Percentiles rank a stretch among this genome's conserved stretches.
These are phyloP conservation scores for Aeminium ludgeri DNA, from an alignment of 495 filamentous ascomycete genomes.

Conservation along the genomic window DNA sequence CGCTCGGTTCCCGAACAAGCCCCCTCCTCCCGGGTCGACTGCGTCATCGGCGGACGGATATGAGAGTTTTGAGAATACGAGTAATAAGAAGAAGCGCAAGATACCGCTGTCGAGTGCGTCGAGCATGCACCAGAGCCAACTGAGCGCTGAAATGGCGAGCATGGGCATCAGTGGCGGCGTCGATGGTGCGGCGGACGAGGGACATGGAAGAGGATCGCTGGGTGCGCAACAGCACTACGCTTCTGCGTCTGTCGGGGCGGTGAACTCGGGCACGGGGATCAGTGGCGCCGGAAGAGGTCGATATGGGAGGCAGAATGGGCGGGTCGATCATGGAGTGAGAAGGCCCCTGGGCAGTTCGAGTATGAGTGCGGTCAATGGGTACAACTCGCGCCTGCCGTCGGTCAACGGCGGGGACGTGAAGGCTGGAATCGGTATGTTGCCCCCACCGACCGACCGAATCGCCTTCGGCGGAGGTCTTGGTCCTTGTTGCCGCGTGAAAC, in stretches of 20 bases:
- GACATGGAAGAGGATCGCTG: slow-evolving; percentile 12
- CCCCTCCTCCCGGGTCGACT: slow-evolving; percentile 23
- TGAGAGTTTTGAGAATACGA: slow-evolving; percentile 94
- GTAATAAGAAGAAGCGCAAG: slow-evolving; percentile 99
- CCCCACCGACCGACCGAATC: neutral
- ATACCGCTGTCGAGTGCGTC: slow-evolving; percentile 72
- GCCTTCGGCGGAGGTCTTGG: neutral
- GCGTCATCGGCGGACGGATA: slow-evolving; percentile 57
- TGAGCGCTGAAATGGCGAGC: slow-evolving; percentile 45
- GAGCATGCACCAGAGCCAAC: slow-evolving; percentile 41
- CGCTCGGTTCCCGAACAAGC: slow-evolving; percentile 1
- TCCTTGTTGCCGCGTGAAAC: too few relatives aligned
- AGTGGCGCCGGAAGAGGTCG: slow-evolving; percentile 68
- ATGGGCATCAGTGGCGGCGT: slow-evolving; percentile 36
- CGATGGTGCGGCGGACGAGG: slow-evolving; percentile 1
- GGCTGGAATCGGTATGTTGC: slow-evolving; percentile 5
- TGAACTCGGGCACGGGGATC: slow-evolving; percentile 36
- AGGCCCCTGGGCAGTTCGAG: slow-evolving; percentile 39
- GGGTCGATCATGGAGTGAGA: slow-evolving; percentile 34
- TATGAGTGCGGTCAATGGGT: slow-evolving; percentile 2
- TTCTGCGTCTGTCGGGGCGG: slow-evolving; percentile 28
- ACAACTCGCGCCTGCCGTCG: neutral
- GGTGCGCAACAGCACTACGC: slow-evolving; percentile 38
- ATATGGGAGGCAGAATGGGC: slow-evolving; percentile 40
- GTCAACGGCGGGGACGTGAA: slow-evolving; percentile 7